Evolutionary conservation across 2,329 filamentous ascomycete genomes (phyloP), one percentile per base, ranked within the genome.

Genomic region (Sphaerostilbella broomeana): DNA sequence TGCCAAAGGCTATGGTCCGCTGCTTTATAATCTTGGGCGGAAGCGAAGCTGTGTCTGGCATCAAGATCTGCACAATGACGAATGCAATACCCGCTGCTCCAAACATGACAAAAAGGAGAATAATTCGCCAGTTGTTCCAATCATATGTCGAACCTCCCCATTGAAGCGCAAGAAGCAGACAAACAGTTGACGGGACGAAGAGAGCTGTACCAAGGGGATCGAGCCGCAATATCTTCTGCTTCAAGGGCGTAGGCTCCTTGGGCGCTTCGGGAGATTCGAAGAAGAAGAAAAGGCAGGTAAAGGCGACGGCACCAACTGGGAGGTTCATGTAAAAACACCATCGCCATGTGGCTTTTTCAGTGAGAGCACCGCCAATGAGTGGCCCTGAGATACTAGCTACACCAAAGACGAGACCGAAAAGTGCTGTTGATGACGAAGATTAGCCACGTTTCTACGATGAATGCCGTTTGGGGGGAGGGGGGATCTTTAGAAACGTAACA

Each of bases 261-360:
- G 50, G 41, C 20, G 55, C 54, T 30, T 51, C 50, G 3, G 71
- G 66, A 10, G 66, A 53, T 11, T 68, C 61, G 46, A 73, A 67
- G 50, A 72, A 67, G 38, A 75, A 58, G 26, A 67, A 55, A 38
- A 78, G 63, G 38, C 69, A 67, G 9, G 68, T 8, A n/a, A 69
- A 59, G 4, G 69, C 67, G n/a, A 70, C 57, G 18, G 61, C 70
- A 15, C 73, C 74, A 37, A 77, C 64, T 6, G 74, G 74, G 12
- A 77, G 64, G 45, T 77, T 77, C 51, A 77, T 70, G 51, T 72
- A 77, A 49, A 77, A 77, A 50, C 74, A 77, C 74, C 74, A 72
- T 34, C 64, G 63, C 73, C 73, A 77, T 9, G 63, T 65, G 10
- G 63, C 59, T 5, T 54, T 55, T 22, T 65, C 59, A 2, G 72